Conservation (phyloP, 305 asterid species). For the Solanum hybrid region DNA sequence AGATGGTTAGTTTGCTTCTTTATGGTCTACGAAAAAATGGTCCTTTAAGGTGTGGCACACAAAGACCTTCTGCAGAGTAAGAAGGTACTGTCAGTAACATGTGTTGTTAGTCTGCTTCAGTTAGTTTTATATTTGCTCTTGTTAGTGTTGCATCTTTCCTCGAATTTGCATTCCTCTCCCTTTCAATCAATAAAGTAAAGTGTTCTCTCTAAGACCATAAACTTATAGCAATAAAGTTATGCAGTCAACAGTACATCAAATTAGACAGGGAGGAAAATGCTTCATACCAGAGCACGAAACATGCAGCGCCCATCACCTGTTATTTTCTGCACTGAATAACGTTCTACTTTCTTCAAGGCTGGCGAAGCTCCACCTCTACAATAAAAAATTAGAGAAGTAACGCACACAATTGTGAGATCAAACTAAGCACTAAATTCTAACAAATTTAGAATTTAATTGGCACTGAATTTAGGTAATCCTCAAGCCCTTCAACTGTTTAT, state of each 20-base stretch:
- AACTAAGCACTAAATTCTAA: not conserved
- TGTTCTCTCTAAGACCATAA: not conserved
- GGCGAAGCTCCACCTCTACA: slow-evolving; percentile 47
- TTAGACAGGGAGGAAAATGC: not conserved
- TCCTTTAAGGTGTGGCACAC: not conserved
- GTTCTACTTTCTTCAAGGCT: slow-evolving; percentile 62
- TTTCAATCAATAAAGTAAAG: not conserved
- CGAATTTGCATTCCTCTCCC: not conserved
- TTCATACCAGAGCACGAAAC: slow-evolving; percentile 84
- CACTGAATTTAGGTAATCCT: not conserved
- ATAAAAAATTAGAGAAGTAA: not conserved
- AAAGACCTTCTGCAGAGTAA: not conserved
- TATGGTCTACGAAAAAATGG: not conserved
- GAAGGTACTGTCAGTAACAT: not conserved
- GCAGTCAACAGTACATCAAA: not conserved
- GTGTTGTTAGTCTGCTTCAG: not conserved
- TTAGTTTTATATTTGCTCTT: not conserved
- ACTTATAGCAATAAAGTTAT: not conserved
- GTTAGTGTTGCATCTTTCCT: not conserved
- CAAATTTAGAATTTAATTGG: not conserved
- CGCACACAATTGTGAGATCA: not conserved
- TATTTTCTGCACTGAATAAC: slow-evolving; percentile 59
- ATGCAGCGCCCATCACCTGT: slow-evolving; percentile 92
- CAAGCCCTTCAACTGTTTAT: not conserved
- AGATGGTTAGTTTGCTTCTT: not conserved